Evolutionary conservation across 139 green algal species (phyloP).

Genomic region (Asterochloris erici): DNA sequence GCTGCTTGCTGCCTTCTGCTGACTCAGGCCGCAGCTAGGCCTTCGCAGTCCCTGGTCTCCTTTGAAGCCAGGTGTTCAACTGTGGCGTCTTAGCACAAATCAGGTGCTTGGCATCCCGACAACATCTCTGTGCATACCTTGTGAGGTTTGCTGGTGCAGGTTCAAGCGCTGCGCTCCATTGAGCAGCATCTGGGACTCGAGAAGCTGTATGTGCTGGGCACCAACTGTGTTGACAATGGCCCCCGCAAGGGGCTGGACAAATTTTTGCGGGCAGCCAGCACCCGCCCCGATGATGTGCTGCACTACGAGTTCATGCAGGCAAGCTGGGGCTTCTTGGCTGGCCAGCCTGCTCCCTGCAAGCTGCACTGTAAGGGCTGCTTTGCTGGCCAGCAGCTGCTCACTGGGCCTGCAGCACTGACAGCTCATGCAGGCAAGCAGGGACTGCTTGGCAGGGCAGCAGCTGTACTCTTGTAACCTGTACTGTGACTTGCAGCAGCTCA

Average conservation of each 20-base stretch:
- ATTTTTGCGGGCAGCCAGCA: slow-evolving; percentile 83
- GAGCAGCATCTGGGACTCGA: slow-evolving; percentile 87
- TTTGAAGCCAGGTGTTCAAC: too few relatives aligned
- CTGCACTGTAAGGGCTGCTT: too few relatives aligned
- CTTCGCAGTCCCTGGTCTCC: too few relatives aligned
- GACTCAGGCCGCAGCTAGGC: too few relatives aligned
- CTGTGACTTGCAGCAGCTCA: too few relatives aligned
- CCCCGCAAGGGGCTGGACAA: slow-evolving; percentile 76
- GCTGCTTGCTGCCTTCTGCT: too few relatives aligned
- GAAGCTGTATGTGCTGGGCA: slow-evolving; percentile 94
- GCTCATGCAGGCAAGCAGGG: background rate
- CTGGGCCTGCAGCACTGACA: background rate
- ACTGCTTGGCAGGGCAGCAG: background rate
- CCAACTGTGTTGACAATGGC: slow-evolving; percentile 93
- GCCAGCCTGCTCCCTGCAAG: background rate
- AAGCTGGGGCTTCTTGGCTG: background rate
- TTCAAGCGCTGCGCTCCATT: slow-evolving; percentile 86
- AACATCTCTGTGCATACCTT: background rate
- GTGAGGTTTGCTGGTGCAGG: slow-evolving; percentile 35
- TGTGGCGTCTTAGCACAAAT: too few relatives aligned
- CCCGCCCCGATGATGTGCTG: slow-evolving; percentile 67
- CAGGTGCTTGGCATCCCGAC: background rate
- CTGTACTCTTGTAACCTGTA: too few relatives aligned
- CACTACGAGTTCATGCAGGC: slow-evolving; percentile 99
- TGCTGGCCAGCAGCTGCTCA: too few relatives aligned